These are phyloP conservation scores for Vararia minispora DNA, from an alignment of 768 basidiomycete genomes.

Conservation along the genomic window DNA sequence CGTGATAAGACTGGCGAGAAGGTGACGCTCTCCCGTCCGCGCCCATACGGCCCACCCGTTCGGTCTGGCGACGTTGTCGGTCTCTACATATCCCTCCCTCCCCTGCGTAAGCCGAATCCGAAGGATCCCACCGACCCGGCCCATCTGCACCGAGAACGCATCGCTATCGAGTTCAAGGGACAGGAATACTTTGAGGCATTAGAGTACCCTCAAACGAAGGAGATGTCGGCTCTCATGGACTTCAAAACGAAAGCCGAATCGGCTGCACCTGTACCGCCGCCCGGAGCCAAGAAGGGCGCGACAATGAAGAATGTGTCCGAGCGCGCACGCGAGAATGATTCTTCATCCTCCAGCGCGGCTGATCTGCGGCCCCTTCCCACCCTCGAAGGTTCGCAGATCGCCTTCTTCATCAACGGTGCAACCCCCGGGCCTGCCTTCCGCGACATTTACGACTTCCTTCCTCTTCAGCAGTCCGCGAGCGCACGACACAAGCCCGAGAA, in stretches of 20 bases:
- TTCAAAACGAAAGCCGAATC: conserved; percentile 22
- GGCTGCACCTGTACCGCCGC: conserved; percentile 38
- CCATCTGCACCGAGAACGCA: conserved; percentile 77
- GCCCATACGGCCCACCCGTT: conserved; percentile 66
- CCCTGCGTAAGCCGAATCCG: conserved; percentile 41
- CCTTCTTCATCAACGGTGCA: conserved; percentile 90
- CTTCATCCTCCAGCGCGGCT: conserved; percentile 22
- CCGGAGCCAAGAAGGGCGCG: conserved; percentile 49
- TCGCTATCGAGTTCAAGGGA: conserved; percentile 92
- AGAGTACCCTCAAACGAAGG: conserved; percentile 82
- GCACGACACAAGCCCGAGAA: conserved; percentile 56
- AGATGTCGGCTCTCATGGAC: conserved; percentile 87
- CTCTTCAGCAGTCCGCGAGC: conserved; percentile 53
- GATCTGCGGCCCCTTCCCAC: conserved; percentile 51
- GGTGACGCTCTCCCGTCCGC: conserved; percentile 72
- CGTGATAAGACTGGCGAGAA: conserved; percentile 92
- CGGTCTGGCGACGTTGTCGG: conserved; percentile 83
- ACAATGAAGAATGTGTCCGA: conserved; percentile 63
- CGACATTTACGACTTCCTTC: conserved; percentile 85
- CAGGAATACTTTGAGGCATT: conserved; percentile 93
- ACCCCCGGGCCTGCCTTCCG: conserved; percentile 75
- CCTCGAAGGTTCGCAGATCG: conserved; percentile 60
- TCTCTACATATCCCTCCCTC: conserved; percentile 85
- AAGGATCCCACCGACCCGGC: conserved; percentile 72
- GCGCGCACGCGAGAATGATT: conserved; percentile 31